A percentile compares a stretch with the other conserved stretches of the same genome.
phyloP scores from a whole-genome alignment of 805 yeast species.

The Yamadazyma olivae region DNA sequence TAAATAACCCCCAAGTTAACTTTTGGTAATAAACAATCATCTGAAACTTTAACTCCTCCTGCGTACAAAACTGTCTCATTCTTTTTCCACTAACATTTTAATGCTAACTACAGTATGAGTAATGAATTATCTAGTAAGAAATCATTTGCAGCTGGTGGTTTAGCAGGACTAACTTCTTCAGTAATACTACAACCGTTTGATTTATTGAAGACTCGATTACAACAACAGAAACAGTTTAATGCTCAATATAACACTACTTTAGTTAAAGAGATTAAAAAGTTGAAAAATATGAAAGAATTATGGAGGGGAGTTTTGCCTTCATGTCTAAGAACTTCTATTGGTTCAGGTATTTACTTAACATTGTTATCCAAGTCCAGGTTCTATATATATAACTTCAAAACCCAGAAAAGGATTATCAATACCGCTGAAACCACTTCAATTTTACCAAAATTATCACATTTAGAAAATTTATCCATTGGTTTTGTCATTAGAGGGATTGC shows the following conservation, averaged over 20 bases:
- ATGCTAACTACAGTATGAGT: conserved; percentile 10
- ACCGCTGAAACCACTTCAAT: conserved; percentile 4
- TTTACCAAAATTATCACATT: conserved; percentile 68
- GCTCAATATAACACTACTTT: conserved; percentile 25
- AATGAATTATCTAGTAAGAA: conserved; percentile 14
- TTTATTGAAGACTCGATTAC: conserved; percentile 81
- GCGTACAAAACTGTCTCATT: background rate
- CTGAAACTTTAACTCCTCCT: background rate
- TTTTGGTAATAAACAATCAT: background rate
- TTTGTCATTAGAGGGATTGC: conserved; percentile 75
- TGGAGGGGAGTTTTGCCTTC: conserved; percentile 97
- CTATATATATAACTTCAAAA: conserved; percentile 34
- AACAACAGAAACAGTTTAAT: conserved; percentile 31
- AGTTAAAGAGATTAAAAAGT: conserved; percentile 40
- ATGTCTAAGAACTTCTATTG: conserved; percentile 83
- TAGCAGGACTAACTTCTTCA: conserved; percentile 82
- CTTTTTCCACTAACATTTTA: too few relatives aligned
- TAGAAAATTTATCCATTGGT: conserved; percentile 74
- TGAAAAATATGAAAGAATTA: conserved; percentile 45
- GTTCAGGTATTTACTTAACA: conserved; percentile 83
- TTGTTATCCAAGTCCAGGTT: conserved; percentile 62
- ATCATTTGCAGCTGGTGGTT: conserved; percentile 49
- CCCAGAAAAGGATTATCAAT: background rate
- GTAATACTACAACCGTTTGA: conserved; percentile 85
- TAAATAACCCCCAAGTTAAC: background rate